Evolutionary conservation across 192 early-diverging fungal species (phyloP), one percentile per base, ranked within the genome.

Genomic region (Geranomyces variabilis): DNA sequence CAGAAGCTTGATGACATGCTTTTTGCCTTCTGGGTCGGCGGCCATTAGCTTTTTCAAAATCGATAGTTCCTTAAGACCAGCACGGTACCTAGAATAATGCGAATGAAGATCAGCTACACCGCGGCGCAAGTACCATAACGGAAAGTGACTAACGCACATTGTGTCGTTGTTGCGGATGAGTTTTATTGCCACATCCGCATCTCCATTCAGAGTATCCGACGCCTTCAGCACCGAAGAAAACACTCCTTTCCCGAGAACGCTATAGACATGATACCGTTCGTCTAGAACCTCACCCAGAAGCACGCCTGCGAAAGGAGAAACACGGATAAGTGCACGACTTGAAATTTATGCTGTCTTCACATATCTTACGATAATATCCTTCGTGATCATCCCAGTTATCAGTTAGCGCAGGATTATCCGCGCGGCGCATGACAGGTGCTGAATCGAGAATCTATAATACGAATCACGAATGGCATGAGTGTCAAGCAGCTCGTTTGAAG

Each of bases 361-460:
- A 44, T 36, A 75, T 66, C 91, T 78, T 86, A 88, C 94, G 88
- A 77, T 98, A 99, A 86, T 99, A 99, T 33, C 97, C 97, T 66
- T 99, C 97, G 12, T 88, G 84, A 71, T 99, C 97, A 77, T 99
- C 96, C 92, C 92, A 96, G 67, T 93, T 96, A 70, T 97, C 96
- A 34, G 85, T 80, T 0, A 93, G 76, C 9, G 81, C 77, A 21
- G 83, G 83, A 61, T 83, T 76, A 51, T 80, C 75, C 10, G 83
- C 75, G 19, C 75, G 21, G 19, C 81, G 78, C 29, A 79, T 66
- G 7, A 80, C 78, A 14, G 75, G 64, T n/a, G 73, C 77, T 15
- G 80, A 74, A 12, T 86, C 75, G 30, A 82, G 75, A 55, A 73
- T 77, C 74, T 82, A 56, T 4, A 24, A 14, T 44, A 65, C 41